Evolutionary conservation across 2,329 filamentous ascomycete species (phyloP).

Genomic region (Botryotinia calthae): DNA sequence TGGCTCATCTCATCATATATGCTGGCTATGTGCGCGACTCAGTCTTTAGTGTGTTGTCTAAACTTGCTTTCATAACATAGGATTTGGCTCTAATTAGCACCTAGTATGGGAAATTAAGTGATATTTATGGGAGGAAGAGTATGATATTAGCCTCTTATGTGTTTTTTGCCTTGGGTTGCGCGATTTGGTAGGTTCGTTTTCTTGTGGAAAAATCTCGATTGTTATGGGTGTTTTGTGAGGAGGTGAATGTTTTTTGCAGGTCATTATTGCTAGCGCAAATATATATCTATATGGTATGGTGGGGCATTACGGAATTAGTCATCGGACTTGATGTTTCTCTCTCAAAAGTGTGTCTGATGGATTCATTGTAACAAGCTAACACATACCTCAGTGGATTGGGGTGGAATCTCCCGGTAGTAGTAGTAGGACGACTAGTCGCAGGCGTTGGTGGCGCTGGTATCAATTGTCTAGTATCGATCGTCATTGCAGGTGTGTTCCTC

Average conservation of each 20-base stretch:
- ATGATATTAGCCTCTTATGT: slow-evolving; percentile 43
- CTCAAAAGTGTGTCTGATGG: background rate
- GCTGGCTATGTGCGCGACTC: slow-evolving; percentile 51
- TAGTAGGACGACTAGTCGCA: slow-evolving; percentile 51
- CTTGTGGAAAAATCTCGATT: background rate
- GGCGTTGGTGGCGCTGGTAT: slow-evolving; percentile 53
- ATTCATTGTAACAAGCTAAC: background rate
- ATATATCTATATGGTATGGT: background rate
- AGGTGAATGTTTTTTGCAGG: background rate
- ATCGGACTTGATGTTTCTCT: background rate
- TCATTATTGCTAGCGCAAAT: background rate
- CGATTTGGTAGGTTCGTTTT: slow-evolving; percentile 42
- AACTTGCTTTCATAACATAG: background rate
- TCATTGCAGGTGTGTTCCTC: slow-evolving; percentile 48
- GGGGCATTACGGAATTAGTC: background rate
- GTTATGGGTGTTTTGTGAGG: background rate
- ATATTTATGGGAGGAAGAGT: slow-evolving; percentile 45
- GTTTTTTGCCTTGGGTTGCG: slow-evolving; percentile 47
- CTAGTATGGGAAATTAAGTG: slow-evolving; percentile 48
- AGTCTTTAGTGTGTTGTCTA: slow-evolving; percentile 47
- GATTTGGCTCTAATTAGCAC: background rate
- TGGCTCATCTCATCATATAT: slow-evolving; percentile 55
- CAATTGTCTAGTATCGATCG: slow-evolving; percentile 48
- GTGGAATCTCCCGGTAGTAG: slow-evolving; percentile 48
- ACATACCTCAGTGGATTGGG: slow-evolving; percentile 43